Evolutionary conservation across 257 asterid species (phyloP).

Genomic region (Penstemon newberryi): DNA sequence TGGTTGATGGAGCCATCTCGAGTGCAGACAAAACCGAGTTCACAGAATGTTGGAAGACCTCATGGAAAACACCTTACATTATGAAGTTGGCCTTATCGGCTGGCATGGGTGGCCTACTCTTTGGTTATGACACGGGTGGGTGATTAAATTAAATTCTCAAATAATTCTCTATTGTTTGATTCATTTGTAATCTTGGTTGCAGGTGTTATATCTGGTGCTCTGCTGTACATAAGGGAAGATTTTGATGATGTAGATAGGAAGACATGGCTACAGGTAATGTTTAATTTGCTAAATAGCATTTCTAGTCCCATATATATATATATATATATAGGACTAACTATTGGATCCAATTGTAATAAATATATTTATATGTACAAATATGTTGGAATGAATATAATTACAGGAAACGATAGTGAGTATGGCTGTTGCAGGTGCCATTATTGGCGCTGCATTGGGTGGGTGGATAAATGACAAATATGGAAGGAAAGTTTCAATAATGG

Average conservation of each 20-base stretch:
- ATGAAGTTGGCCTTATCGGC: constrained; percentile 48
- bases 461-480: constrained; percentile 62
- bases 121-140: constrained; percentile 44
- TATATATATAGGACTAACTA: too few relatives aligned
- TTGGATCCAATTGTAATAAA: too few relatives aligned
- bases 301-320: too few relatives aligned
- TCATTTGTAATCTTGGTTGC: background rate
- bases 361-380: too few relatives aligned
- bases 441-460: constrained; percentile 67
- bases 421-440: constrained; percentile 72
- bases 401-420: constrained; percentile 68
- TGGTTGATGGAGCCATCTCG: constrained; percentile 36
- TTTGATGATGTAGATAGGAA: constrained; percentile 34
- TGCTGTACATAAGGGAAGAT: constrained; percentile 42
- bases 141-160: background rate
- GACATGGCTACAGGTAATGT: constrained; percentile 43
- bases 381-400: background rate
- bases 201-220: constrained; percentile 53
- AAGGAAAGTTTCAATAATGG: constrained; percentile 43
- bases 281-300: too few relatives aligned
- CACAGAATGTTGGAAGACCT: constrained; percentile 46
- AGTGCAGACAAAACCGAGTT: constrained; percentile 37
- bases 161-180: background rate
- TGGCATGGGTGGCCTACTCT: constrained; percentile 48
- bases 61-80: constrained; percentile 45